These are phyloP conservation scores for Macrophomina tecta DNA, from an alignment of 2,329 filamentous ascomycete species.

Conservation along the genomic window DNA sequence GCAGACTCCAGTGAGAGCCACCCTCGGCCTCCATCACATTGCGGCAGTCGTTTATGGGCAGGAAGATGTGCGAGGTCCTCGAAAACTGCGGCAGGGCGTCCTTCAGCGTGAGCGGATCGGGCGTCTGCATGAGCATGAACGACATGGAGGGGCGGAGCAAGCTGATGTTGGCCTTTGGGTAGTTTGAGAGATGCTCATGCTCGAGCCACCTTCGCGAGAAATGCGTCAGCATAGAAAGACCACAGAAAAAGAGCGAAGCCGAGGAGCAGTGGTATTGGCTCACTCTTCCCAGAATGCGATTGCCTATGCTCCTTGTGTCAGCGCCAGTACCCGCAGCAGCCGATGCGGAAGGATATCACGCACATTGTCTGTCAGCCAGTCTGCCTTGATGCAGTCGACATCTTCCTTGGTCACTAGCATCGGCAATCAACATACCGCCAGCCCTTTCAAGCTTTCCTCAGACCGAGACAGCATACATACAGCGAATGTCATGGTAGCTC, in stretches of 20 bases:
- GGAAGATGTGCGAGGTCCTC: slow-evolving; percentile 87
- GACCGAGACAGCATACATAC: slow-evolving; percentile 45
- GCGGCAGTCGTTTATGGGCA: slow-evolving; percentile 91
- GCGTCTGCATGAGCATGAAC: slow-evolving; percentile 82
- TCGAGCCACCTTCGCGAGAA: slow-evolving; percentile 72
- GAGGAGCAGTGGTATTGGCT: slow-evolving; percentile 26
- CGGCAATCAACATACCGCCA: background rate
- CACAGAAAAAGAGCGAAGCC: background rate
- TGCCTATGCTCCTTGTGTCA: slow-evolving; percentile 60
- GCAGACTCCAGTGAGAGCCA: slow-evolving; percentile 91
- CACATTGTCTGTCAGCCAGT: slow-evolving; percentile 98
- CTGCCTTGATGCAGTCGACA: slow-evolving; percentile 83
- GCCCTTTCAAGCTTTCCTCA: background rate
- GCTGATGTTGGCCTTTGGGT: slow-evolving; percentile 82
- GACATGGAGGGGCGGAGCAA: slow-evolving; percentile 93
- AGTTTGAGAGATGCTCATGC: slow-evolving; percentile 80
- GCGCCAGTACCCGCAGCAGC: slow-evolving; percentile 21
- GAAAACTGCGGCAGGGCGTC: slow-evolving; percentile 81
- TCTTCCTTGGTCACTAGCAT: slow-evolving; percentile 81
- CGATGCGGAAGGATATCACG: slow-evolving; percentile 38
- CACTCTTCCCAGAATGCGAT: slow-evolving; percentile 99
- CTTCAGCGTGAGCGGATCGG: slow-evolving; percentile 61
- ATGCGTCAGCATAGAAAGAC: background rate
- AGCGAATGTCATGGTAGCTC: slow-evolving; percentile 70
- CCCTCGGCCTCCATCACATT: slow-evolving; percentile 82